Conservation (phyloP, 2,329 filamentous ascomycete species). For the Ophiocordyceps sinensis region DNA sequence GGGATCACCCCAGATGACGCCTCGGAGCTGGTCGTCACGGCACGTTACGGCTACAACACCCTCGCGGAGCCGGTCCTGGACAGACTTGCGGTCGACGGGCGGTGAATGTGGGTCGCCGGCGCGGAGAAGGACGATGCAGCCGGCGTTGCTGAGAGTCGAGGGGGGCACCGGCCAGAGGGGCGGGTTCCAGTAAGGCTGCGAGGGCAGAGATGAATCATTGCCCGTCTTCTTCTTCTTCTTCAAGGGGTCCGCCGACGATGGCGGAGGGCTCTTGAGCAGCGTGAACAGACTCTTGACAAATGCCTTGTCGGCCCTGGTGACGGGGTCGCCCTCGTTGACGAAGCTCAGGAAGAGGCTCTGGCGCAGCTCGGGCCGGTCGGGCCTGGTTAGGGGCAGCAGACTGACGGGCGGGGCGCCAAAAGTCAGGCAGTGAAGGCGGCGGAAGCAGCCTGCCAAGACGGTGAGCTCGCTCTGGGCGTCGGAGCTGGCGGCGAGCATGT, state of each 20-base stretch:
- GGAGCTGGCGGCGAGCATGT: slow-evolving; percentile 54
- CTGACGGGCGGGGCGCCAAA: slow-evolving; percentile 75
- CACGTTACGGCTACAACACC: slow-evolving; percentile 56
- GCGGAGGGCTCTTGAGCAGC: slow-evolving; percentile 45
- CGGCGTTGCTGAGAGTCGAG: slow-evolving; percentile 54
- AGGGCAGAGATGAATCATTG: neutral
- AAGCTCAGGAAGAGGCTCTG: slow-evolving; percentile 69
- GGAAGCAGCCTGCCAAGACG: slow-evolving; percentile 54
- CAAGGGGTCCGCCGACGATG: slow-evolving; percentile 21
- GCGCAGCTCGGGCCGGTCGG: slow-evolving; percentile 28
- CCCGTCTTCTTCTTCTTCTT: neutral
- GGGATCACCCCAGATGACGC: slow-evolving; percentile 68
- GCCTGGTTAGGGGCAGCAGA: slow-evolving; percentile 51
- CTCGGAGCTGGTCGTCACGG: slow-evolving; percentile 51
- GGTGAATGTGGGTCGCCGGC: slow-evolving; percentile 25
- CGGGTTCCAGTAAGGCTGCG: neutral
- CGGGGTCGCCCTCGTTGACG: slow-evolving; percentile 76
- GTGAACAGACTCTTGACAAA: slow-evolving; percentile 62
- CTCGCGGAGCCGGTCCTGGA: slow-evolving; percentile 35
- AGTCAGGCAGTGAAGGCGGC: slow-evolving; percentile 68
- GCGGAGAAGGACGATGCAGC: slow-evolving; percentile 52
- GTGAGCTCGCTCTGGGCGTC: slow-evolving; percentile 53
- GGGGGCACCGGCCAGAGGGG: slow-evolving; percentile 49
- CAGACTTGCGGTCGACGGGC: slow-evolving; percentile 27
- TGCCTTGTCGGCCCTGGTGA: slow-evolving; percentile 59